These are phyloP conservation scores for Xylaria castorea DNA, from an alignment of 495 filamentous ascomycete genomes.

Conservation along the genomic window DNA sequence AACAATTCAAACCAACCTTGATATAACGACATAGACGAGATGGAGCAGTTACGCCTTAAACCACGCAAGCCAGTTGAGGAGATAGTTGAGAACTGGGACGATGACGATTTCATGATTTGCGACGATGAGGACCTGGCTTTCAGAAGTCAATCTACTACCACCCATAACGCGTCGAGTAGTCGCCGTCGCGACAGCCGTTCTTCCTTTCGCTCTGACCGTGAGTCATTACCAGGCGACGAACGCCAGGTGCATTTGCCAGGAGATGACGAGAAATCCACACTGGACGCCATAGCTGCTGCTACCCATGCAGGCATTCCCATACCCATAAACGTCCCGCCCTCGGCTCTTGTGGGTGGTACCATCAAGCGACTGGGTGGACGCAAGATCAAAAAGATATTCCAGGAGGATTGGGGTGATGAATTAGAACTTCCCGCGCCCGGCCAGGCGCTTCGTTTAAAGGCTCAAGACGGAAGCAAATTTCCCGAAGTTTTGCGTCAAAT, in stretches of 20 bases:
- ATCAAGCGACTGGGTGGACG: conserved; percentile 90
- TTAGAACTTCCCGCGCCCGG: conserved; percentile 76
- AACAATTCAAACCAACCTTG: conserved; percentile 15
- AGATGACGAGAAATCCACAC: conserved; percentile 78
- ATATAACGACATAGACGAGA: conserved; percentile 33
- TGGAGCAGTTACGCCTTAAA: conserved; percentile 67
- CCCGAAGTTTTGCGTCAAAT: conserved; percentile 73
- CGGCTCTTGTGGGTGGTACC: conserved; percentile 90
- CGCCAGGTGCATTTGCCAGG: conserved; percentile 79
- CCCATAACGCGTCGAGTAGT: conserved; percentile 40
- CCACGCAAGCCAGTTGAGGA: conserved; percentile 61
- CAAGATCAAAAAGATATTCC: conserved; percentile 74
- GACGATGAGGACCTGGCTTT: conserved; percentile 74
- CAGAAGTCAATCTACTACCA: conserved; percentile 64
- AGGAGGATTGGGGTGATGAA: conserved; percentile 90
- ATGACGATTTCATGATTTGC: conserved; percentile 72
- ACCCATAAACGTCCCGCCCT: conserved; percentile 85
- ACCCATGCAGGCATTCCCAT: conserved; percentile 91
- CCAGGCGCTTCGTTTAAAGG: conserved; percentile 67
- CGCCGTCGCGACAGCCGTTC: conserved; percentile 75
- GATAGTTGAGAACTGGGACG: conserved; percentile 85
- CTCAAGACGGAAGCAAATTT: conserved; percentile 63
- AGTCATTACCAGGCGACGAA: conserved; percentile 81
- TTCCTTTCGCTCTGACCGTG: conserved; percentile 80
- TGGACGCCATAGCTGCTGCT: conserved; percentile 85